These are phyloP conservation scores for Lactarius sanguifluus DNA, from an alignment of 768 basidiomycete genomes.

Conservation along the genomic window DNA sequence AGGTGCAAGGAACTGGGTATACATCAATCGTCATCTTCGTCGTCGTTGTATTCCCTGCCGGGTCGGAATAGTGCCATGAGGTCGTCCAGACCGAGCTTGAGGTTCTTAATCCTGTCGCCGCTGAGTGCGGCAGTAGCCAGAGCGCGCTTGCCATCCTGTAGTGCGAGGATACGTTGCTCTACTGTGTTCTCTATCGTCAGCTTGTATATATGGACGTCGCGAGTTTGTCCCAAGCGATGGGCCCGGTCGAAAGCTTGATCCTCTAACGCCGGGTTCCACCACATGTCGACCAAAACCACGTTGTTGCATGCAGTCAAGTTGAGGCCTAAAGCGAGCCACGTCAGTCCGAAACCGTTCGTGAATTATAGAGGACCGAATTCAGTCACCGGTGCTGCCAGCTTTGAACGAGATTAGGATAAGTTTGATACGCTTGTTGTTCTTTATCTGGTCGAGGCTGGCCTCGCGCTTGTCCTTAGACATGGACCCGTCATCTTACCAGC, in stretches of 20 bases:
- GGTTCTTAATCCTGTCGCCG: constrained; percentile 84
- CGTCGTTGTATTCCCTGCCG: constrained; percentile 49
- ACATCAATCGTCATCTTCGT: constrained; percentile 40
- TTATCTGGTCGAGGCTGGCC: constrained; percentile 70
- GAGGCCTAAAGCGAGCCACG: constrained; percentile 51
- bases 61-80: constrained; percentile 76
- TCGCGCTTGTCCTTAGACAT: constrained; percentile 81
- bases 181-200: constrained; percentile 85
- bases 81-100: constrained; percentile 82
- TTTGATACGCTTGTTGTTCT: constrained; percentile 50
- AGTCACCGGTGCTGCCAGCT: constrained; percentile 83
- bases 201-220: constrained; percentile 86
- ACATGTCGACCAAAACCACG: constrained; percentile 88
- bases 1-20: background rate
- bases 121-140: constrained; percentile 82
- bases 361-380: background rate
- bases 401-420: constrained; percentile 97
- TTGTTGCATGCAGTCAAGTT: constrained; percentile 94
- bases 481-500: constrained; percentile 76
- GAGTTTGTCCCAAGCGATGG: constrained; percentile 86
- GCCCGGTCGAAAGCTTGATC: constrained; percentile 94
- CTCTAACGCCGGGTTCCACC: constrained; percentile 94
- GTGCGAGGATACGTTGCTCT: constrained; percentile 82
- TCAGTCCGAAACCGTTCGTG: background rate
- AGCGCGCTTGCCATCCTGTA: constrained; percentile 91